Evolutionary conservation across 2,329 filamentous ascomycete species (phyloP).

Genomic region (Coleophoma cylindrospora): DNA sequence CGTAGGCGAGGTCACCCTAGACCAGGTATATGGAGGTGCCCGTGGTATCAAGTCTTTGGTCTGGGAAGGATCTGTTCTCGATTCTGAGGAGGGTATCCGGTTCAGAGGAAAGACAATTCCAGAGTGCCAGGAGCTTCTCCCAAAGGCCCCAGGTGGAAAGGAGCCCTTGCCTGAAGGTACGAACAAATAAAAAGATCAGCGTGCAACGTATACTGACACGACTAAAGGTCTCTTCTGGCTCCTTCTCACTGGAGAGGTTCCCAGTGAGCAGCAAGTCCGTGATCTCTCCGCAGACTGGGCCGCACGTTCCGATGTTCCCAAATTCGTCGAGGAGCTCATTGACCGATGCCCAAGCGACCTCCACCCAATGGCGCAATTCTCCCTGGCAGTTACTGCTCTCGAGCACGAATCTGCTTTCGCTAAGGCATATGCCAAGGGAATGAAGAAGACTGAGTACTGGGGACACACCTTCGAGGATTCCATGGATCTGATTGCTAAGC

Average conservation of each 20-base stretch:
- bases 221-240: constrained; percentile 92
- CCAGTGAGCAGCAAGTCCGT: constrained; percentile 95
- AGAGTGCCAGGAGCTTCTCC: constrained; percentile 95
- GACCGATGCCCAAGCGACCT: constrained; percentile 98
- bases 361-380: constrained; percentile 99
- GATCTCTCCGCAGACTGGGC: constrained; percentile 98
- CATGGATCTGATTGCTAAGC: constrained; percentile 99
- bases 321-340: constrained; percentile 98
- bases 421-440: constrained; percentile 97
- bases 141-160: constrained; percentile 92
- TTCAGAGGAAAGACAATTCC: constrained; percentile 99
- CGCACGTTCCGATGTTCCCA: constrained; percentile 92
- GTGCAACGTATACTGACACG: constrained; percentile 3
- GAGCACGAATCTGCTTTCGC: constrained; percentile 97
- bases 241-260: constrained; percentile 95
- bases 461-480: constrained; percentile 98
- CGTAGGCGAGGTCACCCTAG: constrained; percentile 94
- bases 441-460: constrained; percentile 99
- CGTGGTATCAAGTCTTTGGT: constrained; percentile 98
- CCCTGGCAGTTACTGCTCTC: constrained; percentile 92
- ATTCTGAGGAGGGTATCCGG: constrained; percentile 97
- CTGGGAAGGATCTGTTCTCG: constrained; percentile 97
- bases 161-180: constrained; percentile 93
- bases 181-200: background rate
- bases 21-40: constrained; percentile 99